These are phyloP conservation scores for Rhodotorula sp. DNA, from an alignment of 1,284 basidiomycete species.

Conservation along the genomic window DNA sequence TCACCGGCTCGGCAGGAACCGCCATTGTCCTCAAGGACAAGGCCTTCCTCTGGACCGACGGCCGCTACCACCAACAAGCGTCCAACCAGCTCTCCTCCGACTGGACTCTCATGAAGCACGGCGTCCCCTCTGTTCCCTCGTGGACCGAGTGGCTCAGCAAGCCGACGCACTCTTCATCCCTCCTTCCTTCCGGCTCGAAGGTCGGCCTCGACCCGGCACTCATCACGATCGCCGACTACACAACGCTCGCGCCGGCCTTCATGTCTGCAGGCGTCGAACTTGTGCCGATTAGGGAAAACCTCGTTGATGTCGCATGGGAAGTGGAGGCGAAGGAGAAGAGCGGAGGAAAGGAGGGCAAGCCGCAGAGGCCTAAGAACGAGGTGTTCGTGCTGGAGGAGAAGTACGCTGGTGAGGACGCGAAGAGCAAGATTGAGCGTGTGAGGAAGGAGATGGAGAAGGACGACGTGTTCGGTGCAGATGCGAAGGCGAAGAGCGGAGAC, in stretches of 20 bases:
- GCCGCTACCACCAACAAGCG: conserved; percentile 38
- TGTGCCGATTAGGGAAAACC: conserved; percentile 66
- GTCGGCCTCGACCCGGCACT: conserved; percentile 81
- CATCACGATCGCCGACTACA: conserved; percentile 53
- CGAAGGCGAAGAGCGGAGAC: conserved; percentile 18
- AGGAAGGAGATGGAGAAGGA: conserved; percentile 66
- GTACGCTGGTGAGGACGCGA: conserved; percentile 66
- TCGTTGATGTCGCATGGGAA: conserved; percentile 79
- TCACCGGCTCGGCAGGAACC: conserved; percentile 36
- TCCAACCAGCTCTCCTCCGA: conserved; percentile 21
- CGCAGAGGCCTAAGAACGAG: conserved; percentile 66
- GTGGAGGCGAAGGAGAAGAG: conserved; percentile 52
- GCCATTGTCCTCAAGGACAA: conserved; percentile 20
- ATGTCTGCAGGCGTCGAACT: conserved; percentile 59
- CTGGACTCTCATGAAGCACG: conserved; percentile 38
- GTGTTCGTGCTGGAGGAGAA: conserved; percentile 70
- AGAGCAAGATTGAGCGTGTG: conserved; percentile 66
- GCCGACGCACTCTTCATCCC: conserved; percentile 18
- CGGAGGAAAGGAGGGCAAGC: conserved; percentile 46
- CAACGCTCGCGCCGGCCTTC: conserved; percentile 57
- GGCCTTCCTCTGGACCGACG: conserved; percentile 34
- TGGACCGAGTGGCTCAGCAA: conserved; percentile 36
- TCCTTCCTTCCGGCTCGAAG: conserved; percentile 50
- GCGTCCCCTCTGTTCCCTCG: conserved; percentile 23
- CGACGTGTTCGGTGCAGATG: conserved; percentile 58